Percentiles rank a stretch among this genome's conserved stretches.
Conservation (phyloP, 2,329 filamentous ascomycete genomes). For the Alternaria alternata region DNA sequence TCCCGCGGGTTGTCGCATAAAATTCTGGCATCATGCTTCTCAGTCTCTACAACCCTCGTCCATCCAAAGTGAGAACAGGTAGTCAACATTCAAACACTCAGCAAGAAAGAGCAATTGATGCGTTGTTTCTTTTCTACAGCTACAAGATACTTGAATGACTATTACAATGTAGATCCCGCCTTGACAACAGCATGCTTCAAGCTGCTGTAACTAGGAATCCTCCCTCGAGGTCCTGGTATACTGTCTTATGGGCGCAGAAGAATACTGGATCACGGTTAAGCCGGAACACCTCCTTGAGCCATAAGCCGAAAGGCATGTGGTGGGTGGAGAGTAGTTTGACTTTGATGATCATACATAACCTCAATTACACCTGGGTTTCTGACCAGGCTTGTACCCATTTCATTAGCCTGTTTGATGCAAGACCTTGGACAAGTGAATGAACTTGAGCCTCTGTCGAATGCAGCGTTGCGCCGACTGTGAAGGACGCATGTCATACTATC, state of each 20-base stretch:
- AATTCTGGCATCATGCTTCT: constrained; percentile 13
- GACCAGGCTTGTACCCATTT: background rate
- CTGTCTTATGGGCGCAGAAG: constrained; percentile 80
- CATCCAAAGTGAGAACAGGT: background rate
- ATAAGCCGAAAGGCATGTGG: constrained; percentile 77
- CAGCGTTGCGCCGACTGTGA: background rate
- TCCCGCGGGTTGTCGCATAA: constrained; percentile 30
- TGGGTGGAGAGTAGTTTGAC: constrained; percentile 94
- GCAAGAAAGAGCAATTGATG: constrained; percentile 16
- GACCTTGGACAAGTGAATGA: background rate
- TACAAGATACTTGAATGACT: constrained; percentile 6
- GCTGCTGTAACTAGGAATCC: constrained; percentile 67
- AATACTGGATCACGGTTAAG: constrained; percentile 88
- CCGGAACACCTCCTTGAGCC: constrained; percentile 94
- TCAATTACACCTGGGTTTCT: background rate
- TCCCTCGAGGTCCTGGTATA: constrained; percentile 81
- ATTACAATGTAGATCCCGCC: constrained; percentile 51
- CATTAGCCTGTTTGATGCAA: background rate
- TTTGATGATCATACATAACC: constrained; percentile 83
- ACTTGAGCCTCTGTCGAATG: background rate
- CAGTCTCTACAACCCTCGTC: background rate
- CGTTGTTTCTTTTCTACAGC: constrained; percentile 19
- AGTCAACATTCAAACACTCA: background rate
- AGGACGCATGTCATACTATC: background rate
- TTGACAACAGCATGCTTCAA: constrained; percentile 60